Percentiles rank a stretch among this genome's conserved stretches.
Evolutionary conservation across 1,284 basidiomycete species (phyloP).

Genomic region (Pterulicium gracile): DNA sequence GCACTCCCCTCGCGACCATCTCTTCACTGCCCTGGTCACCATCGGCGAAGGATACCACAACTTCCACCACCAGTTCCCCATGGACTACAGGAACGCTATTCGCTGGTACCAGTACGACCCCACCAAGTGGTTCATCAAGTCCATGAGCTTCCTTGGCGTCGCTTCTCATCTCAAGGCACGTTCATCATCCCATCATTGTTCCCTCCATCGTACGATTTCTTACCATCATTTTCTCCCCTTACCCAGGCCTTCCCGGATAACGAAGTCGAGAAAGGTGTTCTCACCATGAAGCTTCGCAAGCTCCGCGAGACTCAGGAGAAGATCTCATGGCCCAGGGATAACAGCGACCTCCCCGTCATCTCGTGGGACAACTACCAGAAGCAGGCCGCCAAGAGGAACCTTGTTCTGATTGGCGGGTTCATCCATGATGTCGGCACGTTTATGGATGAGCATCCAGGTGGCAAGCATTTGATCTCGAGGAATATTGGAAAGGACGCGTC

Average conservation of each 20-base stretch:
- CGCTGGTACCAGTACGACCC: slow-evolving; percentile 74
- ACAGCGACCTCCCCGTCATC: slow-evolving; percentile 58
- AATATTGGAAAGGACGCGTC: slow-evolving; percentile 71
- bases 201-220: not conserved
- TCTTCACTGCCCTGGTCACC: slow-evolving; percentile 69
- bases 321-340: slow-evolving; percentile 62
- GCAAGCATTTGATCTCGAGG: slow-evolving; percentile 55
- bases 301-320: slow-evolving; percentile 49
- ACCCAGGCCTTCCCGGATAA: slow-evolving; percentile 63
- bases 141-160: slow-evolving; percentile 44
- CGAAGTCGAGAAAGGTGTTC: slow-evolving; percentile 72
- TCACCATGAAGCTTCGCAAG: slow-evolving; percentile 74
- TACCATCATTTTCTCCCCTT: not conserved
- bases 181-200: not conserved
- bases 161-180: slow-evolving; percentile 63
- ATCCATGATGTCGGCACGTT: slow-evolving; percentile 74
- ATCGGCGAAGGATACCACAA: slow-evolving; percentile 85
- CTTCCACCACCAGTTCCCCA: slow-evolving; percentile 79
- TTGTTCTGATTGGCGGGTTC: slow-evolving; percentile 69
- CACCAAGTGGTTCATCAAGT: slow-evolving; percentile 75
- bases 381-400: slow-evolving; percentile 53
- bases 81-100: slow-evolving; percentile 80
- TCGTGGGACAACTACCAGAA: slow-evolving; percentile 66
- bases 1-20: slow-evolving; percentile 69
- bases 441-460: slow-evolving; percentile 76